Conservation (phyloP, 306 rosid species). For the Malus orientalis region DNA sequence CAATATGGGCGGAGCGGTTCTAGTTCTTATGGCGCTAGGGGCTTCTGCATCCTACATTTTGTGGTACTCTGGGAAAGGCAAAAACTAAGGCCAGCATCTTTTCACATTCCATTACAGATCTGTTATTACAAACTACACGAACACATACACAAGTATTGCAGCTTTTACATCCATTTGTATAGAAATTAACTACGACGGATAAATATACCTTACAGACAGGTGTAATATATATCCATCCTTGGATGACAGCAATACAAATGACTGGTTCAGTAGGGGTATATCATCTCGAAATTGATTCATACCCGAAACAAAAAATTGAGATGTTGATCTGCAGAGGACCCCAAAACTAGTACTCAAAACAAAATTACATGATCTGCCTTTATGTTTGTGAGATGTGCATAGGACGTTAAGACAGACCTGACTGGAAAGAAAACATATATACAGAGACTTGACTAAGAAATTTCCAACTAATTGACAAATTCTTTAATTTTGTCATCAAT, state of each 20-base stretch:
- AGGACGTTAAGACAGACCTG: background rate
- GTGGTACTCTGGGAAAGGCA: constrained; percentile 14
- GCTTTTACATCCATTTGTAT: background rate
- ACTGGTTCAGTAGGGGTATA: too few relatives aligned
- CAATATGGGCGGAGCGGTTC: constrained; percentile 45
- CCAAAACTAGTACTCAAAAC: background rate
- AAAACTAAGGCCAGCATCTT: background rate
- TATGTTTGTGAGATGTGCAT: background rate
- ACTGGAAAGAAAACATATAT: background rate
- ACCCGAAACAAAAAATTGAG: background rate
- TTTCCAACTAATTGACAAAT: background rate
- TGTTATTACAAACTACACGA: background rate
- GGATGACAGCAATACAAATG: background rate
- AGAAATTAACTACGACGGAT: background rate
- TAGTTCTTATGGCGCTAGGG: constrained; percentile 49
- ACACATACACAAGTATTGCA: background rate
- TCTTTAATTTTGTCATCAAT: background rate
- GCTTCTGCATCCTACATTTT: constrained; percentile 28
- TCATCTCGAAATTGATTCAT: background rate
- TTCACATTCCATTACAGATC: background rate
- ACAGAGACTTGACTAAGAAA: background rate
- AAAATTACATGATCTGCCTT: too few relatives aligned
- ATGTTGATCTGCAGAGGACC: background rate
- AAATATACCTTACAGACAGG: background rate
- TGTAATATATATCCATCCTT: background rate